Percentiles rank a stretch among this genome's conserved stretches.
Conservation (phyloP, 164 flowering plant species). For the Liriodendron chinense region DNA sequence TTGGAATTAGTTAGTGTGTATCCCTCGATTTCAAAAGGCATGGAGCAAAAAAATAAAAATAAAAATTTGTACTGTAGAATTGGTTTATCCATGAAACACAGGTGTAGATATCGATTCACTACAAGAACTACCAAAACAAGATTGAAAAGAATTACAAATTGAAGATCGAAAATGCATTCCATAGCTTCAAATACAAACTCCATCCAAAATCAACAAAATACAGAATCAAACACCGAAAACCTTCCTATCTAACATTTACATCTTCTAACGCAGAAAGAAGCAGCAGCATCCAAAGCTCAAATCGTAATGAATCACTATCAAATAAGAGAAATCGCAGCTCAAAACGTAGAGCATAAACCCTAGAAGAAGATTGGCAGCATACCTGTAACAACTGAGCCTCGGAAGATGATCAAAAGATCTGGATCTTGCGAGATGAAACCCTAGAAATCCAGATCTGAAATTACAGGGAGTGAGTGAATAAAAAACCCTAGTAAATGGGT, state of each 20-base stretch:
- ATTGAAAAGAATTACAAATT: too few relatives aligned
- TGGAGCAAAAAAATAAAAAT: too few relatives aligned
- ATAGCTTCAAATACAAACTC: background rate
- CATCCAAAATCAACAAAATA: conserved; percentile 1
- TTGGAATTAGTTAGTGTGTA: too few relatives aligned
- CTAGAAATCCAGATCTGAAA: conserved; percentile 1
- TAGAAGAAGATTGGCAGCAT: background rate
- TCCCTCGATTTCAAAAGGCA: too few relatives aligned
- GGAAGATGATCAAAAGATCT: background rate
- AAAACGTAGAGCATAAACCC: background rate
- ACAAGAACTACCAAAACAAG: background rate
- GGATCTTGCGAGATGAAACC: background rate
- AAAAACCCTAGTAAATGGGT: too few relatives aligned
- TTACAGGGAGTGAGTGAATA: background rate
- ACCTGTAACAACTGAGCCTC: background rate
- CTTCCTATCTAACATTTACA: background rate
- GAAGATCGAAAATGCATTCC: background rate
- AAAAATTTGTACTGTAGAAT: too few relatives aligned
- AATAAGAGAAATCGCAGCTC: background rate
- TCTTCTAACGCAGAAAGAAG: background rate
- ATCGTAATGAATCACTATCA: background rate
- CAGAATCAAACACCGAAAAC: background rate
- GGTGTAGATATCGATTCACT: too few relatives aligned
- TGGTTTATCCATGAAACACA: too few relatives aligned
- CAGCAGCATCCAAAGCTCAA: background rate